A percentile compares a stretch with the other conserved stretches of the same genome.
Conservation (phyloP, 2,329 filamentous ascomycete species). For the Tolypocladium sp. region DNA sequence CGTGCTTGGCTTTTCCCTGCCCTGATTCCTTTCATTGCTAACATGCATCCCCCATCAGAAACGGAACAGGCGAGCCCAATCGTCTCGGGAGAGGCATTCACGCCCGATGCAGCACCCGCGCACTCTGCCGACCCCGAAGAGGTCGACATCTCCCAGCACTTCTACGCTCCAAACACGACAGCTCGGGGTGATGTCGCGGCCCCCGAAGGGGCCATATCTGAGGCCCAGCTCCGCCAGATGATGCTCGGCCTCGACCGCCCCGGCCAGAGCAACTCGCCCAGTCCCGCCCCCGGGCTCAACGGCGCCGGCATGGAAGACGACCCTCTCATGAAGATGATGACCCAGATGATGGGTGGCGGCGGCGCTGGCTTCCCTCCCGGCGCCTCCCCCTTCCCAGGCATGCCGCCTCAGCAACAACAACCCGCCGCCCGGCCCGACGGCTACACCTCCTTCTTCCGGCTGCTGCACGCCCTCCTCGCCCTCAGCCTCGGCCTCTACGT, state of each 20-base stretch:
- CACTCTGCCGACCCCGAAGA: conserved; percentile 59
- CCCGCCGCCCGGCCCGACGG: conserved; percentile 20
- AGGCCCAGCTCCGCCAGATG: conserved; percentile 55
- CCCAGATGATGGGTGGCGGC: conserved; percentile 55
- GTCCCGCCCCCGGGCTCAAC: conserved; percentile 8
- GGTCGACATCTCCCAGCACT: conserved; percentile 70
- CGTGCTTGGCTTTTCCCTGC: neutral
- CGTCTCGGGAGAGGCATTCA: neutral
- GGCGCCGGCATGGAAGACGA: conserved; percentile 19
- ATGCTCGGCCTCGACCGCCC: conserved; percentile 47
- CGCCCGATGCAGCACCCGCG: conserved; percentile 5
- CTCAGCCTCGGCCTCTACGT: conserved; percentile 63
- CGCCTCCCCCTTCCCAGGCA: conserved; percentile 25
- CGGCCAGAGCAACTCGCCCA: conserved; percentile 11
- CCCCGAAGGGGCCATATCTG: conserved; percentile 31
- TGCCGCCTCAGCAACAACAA: conserved; percentile 25
- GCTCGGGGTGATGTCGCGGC: conserved; percentile 17
- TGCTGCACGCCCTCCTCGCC: conserved; percentile 66
- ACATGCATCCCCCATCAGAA: neutral
- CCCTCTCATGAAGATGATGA: conserved; percentile 56
- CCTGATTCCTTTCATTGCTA: neutral
- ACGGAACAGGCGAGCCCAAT: conserved; percentile 1
- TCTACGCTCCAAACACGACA: conserved; percentile 45
- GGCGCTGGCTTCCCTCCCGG: conserved; percentile 17
- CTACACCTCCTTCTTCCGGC: conserved; percentile 53